Base-by-base conservation (phyloP, 441 rosid genomes). In the Gossypium schwendimanii region DNA sequence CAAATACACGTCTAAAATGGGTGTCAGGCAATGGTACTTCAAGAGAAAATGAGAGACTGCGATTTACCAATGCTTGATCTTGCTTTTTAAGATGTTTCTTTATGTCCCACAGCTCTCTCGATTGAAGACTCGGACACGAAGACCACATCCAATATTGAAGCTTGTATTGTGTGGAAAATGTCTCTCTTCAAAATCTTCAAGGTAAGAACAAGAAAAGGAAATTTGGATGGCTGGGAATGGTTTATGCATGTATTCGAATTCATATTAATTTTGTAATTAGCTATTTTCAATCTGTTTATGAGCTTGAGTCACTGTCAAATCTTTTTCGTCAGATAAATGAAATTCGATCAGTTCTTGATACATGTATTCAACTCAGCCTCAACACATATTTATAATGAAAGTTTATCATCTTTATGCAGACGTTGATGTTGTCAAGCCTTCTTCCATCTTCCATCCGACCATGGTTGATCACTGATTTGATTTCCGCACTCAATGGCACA, bases 131-230 rank as follows among this genome's bases (percentile, higher is more conserved):
- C 81, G 97, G 80, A 66, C 82, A 0, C 80, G 86, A 68, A 89
- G 83, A 73, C 85, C 91, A 24, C 76, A 84, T 58, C 63, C 97
- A 10, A 83, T 95, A 78, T 64, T 93, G 82, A 95, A 93, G 84
- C 83, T 93, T 0, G 89, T 93, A 54, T 81, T 88, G 4, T 95
- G 99, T 9, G 97, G 98, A 75, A 85, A 85, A 74, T 91, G 95
- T 80, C 77, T 91, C 6, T 84, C 91, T 39, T 81, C 90, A 2
- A 88, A 80, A 72, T 91, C 99, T 77, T 85, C 90, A 4, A 84
- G 91, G 86, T 86, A 74, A 81, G 70, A 17, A 7, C 21, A 21
- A 54, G 12, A 20, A 8, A 9, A 8, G 12, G 21, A 20, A 20
- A 20, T 54, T 7, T 58, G 11, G 70, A 60, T 66, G 76, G 70